A percentile compares a stretch with the other conserved stretches of the same genome.
phyloP scores from a whole-genome alignment of 441 rosid genomes.

The Hura crepitans region DNA sequence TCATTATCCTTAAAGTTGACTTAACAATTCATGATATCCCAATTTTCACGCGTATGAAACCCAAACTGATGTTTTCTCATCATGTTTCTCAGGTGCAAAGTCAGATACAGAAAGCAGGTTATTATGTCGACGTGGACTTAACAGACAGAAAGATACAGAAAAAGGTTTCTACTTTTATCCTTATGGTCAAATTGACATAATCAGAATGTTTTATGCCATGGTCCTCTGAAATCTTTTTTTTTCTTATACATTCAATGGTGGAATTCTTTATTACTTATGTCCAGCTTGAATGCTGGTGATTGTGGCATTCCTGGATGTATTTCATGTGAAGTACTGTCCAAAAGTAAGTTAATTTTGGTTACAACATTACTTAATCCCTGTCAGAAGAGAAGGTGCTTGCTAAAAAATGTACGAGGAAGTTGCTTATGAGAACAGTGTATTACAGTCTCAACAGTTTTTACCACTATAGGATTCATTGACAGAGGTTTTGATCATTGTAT shows the following conservation, averaged over 20 bases:
- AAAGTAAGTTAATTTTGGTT: not conserved
- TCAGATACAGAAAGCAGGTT: slow-evolving; percentile 70
- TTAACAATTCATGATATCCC: not conserved
- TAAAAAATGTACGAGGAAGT: not conserved
- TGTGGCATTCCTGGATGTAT: not conserved
- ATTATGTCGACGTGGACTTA: slow-evolving; percentile 68
- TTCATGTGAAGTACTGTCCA: not conserved
- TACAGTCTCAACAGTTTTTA: not conserved
- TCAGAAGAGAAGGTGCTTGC: not conserved
- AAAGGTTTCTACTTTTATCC: slow-evolving; percentile 49
- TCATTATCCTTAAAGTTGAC: not conserved
- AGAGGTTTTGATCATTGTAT: not conserved
- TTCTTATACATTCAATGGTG: not conserved
- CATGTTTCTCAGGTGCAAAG: slow-evolving; percentile 49
- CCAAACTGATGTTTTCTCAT: slow-evolving; percentile 2
- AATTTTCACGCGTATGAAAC: not conserved
- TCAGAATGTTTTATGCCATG: not conserved
- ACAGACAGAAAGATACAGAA: slow-evolving; percentile 90
- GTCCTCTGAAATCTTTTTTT: not conserved
- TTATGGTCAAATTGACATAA: slow-evolving; percentile 10
- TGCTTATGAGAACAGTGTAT: not conserved
- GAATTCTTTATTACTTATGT: not conserved
- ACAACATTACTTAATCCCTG: not conserved
- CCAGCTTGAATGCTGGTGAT: not conserved
- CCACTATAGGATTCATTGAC: not conserved